phyloP scores from a whole-genome alignment of 139 green algal species.

The Coelastrella sp. region DNA sequence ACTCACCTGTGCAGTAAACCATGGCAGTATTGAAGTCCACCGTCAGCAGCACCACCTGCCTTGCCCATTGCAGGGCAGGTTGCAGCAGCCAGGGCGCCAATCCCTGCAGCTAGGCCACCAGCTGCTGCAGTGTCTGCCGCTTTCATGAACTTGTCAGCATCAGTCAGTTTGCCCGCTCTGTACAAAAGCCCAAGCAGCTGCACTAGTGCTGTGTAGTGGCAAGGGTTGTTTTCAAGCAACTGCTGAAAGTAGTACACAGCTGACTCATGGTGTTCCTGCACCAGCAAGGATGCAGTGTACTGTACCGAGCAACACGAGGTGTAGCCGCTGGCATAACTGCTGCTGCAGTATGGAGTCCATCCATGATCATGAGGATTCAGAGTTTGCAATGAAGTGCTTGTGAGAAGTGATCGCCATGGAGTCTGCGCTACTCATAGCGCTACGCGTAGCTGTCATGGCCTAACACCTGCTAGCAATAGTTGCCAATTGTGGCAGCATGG shows the following conservation, averaged over 20 bases:
- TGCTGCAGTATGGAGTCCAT: no score
- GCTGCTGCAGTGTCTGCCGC: constrained; percentile 34
- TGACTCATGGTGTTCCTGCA: constrained; percentile 78
- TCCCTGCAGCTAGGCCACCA: background rate
- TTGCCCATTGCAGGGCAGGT: background rate
- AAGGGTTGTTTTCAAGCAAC: constrained; percentile 75
- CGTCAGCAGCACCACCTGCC: constrained; percentile 47
- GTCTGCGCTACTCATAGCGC: no score
- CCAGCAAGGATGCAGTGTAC: background rate
- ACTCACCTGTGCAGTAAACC: constrained; percentile 54
- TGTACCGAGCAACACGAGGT: no score
- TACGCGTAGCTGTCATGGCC: no score
- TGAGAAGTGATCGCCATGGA: no score
- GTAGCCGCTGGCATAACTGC: no score
- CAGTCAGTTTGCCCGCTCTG: constrained; percentile 35
- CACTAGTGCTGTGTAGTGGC: constrained; percentile 74
- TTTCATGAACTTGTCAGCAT: constrained; percentile 33
- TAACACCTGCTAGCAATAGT: background rate
- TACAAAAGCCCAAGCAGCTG: constrained; percentile 74
- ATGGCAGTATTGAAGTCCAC: constrained; percentile 78
- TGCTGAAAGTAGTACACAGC: constrained; percentile 85
- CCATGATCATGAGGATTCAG: no score
- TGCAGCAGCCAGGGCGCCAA: background rate
- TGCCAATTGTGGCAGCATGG: background rate
- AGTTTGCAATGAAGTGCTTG: no score